phyloP scores from a whole-genome alignment of 164 flowering plant genomes.

The Buxus sempervirens region DNA sequence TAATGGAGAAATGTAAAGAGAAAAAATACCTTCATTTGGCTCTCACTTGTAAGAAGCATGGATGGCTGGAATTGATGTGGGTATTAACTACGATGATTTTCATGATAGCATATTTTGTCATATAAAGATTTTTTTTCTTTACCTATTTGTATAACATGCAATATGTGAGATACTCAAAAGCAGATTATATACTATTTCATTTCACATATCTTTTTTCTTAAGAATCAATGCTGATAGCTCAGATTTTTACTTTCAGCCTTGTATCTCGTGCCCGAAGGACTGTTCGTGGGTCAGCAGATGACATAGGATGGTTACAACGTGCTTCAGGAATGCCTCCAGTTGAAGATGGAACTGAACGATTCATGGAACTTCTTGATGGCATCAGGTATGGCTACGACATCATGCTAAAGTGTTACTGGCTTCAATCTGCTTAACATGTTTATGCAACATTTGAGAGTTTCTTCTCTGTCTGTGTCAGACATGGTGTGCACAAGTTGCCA shows the following conservation, averaged over 20 bases:
- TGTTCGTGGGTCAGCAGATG: conserved; percentile 94
- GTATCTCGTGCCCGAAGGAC: conserved; percentile 77
- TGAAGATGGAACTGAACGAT: conserved; percentile 84
- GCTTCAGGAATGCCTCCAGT: conserved; percentile 74
- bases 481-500: conserved; percentile 87
- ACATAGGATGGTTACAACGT: conserved; percentile 89
- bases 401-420: conserved; percentile 3
- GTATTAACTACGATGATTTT: not conserved
- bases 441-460: conserved; percentile 17
- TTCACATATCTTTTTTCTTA: not conserved
- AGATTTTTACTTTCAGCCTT: conserved; percentile 44
- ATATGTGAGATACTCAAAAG: too few relatives aligned
- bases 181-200: too few relatives aligned
- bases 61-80: not conserved
- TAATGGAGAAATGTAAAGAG: too few relatives aligned
- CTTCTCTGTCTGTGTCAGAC: conserved; percentile 46
- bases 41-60: not conserved
- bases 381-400: conserved; percentile 45
- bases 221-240: not conserved
- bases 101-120: too few relatives aligned
- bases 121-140: too few relatives aligned
- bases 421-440: conserved; percentile 8
- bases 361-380: conserved; percentile 62
- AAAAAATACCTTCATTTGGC: not conserved
- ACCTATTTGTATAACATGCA: too few relatives aligned